Base-by-base conservation (phyloP, 202 grass and related monocot genomes). In the Setaria italica region DNA sequence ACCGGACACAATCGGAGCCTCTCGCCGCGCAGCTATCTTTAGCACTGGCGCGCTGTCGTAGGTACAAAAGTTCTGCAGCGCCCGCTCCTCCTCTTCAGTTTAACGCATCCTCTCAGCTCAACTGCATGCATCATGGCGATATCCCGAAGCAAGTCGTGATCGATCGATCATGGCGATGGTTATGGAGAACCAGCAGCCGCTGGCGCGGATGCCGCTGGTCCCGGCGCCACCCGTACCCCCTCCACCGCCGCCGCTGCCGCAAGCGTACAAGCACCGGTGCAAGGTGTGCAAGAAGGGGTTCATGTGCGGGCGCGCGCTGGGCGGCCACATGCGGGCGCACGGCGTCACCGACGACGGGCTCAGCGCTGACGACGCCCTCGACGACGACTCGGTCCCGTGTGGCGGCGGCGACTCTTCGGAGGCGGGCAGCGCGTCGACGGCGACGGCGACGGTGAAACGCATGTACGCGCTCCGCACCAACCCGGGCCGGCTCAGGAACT, bases 321-420 rank as follows among this genome's bases (percentile, higher is more conserved):
- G 95, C 1, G 92, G 92, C 19, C 92, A 97, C 92, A 94, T 97
- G 92, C 87, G 82, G 49, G 88, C 91, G 67, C 95, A 95, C 72
- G 90, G 90, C 80, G 88, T 93, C 78, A 50, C 60, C 33, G 76
- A 79, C 45, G 84, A 92, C 8, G 30, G 29, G 11, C 37, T 67
- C 21, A 48, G 50, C 58, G 45, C 20, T 4, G 57, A 67, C 6
- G 87, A 87, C 34, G 47, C 65, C 42, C 70, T 84, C 12, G 85
- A 77, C 9, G 86, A 83, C 2, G 48, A 62, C 2, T 42, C 70
- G 2, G 62, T 2, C 6, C 66, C 37, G 0, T 67, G 19, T 35
- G 78, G 51, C 47, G 47, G 65, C 55, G 30, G 72, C 11, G 66
- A 69, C n/a, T 69, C 82, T 3, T 71, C 46, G 47, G 84, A 87